Percentiles rank a stretch among this genome's conserved stretches.
phyloP scores from a whole-genome alignment of 768 basidiomycete genomes.

The Wakefieldia striispora region DNA sequence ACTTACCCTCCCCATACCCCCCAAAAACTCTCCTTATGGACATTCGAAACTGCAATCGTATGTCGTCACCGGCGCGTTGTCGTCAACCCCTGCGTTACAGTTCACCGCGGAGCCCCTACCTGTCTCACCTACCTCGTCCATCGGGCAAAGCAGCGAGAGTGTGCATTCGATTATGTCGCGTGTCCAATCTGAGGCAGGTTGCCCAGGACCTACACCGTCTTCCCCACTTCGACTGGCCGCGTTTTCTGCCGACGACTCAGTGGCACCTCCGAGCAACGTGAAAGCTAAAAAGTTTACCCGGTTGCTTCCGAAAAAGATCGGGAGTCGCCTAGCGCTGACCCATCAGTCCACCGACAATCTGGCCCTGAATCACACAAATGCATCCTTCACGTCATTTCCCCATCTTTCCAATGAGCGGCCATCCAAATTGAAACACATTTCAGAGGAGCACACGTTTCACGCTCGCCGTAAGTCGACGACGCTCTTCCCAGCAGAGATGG shows the following conservation, averaged over 20 bases:
- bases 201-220: slow-evolving; percentile 20
- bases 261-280: slow-evolving; percentile 10
- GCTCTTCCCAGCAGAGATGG: slow-evolving; percentile 30
- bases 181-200: slow-evolving; percentile 17
- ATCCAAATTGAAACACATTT: slow-evolving; percentile 22
- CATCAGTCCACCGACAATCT: slow-evolving; percentile 29
- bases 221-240: slow-evolving; percentile 25
- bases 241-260: slow-evolving; percentile 24
- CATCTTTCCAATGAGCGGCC: slow-evolving; percentile 22
- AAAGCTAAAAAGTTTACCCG: slow-evolving; percentile 29
- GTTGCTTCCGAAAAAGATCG: slow-evolving; percentile 31
- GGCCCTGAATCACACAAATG: slow-evolving; percentile 19
- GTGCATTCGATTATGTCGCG: slow-evolving; percentile 22
- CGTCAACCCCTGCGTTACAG: slow-evolving; percentile 24
- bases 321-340: slow-evolving; percentile 27
- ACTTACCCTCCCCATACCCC: slow-evolving; percentile 20
- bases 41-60: slow-evolving; percentile 29
- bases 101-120: slow-evolving; percentile 27
- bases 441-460: slow-evolving; percentile 35
- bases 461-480: slow-evolving; percentile 35
- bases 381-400: slow-evolving; percentile 28
- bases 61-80: slow-evolving; percentile 19
- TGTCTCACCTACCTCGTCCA: slow-evolving; percentile 27
- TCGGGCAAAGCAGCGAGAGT: slow-evolving; percentile 28
- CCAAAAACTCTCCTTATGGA: slow-evolving; percentile 32